Base-by-base conservation (phyloP, 495 filamentous ascomycete genomes). In the Aspergillus avenaceus region DNA sequence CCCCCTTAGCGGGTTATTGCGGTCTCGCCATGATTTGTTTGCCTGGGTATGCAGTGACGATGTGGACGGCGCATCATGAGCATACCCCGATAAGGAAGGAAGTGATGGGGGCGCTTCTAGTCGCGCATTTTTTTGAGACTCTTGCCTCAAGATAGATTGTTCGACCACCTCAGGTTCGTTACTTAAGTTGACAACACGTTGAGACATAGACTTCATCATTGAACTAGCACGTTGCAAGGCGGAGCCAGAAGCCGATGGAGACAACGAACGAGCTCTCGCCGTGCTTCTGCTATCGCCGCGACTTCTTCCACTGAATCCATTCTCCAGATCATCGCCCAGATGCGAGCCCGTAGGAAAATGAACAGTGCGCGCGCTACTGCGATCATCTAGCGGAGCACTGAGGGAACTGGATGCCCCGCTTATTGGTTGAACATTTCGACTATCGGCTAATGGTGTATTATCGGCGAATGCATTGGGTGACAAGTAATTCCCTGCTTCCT, bases 121-220 rank as follows among this genome's bases (percentile, higher is more conserved):
- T 49, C 77, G 71, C 23, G 77, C 59, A 52, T 73, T 73, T 53
- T 70, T 76, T 32, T 72, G 60, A 5, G 77, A 80, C 43, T 86
- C 83, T 50, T 90, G 82, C 51, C 86, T 77, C 45, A 81, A 73
- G 23, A 86, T 77, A n/a, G 78, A 80, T 53, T 90, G 84, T 54
- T 92, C 88, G 16, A 93, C 77, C 28, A 88, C 71, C 54, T 86
- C 83, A 7, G 84, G 80, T 56, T 97, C 91, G 60, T 93, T 95
- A 71, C 92, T 95, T 50, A 99, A 75, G 63, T 96, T 97, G 60
- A 97, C 93, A 49, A 99, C 90, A 66, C 93, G 90, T 69, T 96
- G 90, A 16, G 95, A 97, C 83, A 97, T 95, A 56, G 91, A 91
- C 56, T 91, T 87, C 67, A 99, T 85, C 60, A 97, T 93, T 4